Evolutionary conservation across 2,329 filamentous ascomycete species (phyloP).

Genomic region (Thermomyces lanuginosus): DNA sequence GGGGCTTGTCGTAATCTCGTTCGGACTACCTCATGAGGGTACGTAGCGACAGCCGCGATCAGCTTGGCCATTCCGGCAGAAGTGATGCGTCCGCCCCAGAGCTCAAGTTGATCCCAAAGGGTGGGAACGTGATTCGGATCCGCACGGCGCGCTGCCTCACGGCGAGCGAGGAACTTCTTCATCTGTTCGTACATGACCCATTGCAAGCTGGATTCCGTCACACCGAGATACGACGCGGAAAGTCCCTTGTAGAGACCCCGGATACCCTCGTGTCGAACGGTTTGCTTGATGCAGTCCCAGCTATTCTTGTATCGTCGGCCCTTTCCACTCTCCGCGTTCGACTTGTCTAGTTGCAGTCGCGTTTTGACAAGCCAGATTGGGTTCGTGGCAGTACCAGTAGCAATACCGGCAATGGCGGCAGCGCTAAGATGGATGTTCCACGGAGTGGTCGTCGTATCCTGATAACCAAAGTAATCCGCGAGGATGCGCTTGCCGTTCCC

Average conservation of each 20-base stretch:
- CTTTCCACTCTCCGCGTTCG: slow-evolving; percentile 45
- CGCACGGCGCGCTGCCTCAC: slow-evolving; percentile 42
- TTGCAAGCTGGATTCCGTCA: slow-evolving; percentile 77
- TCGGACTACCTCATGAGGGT: slow-evolving; percentile 81
- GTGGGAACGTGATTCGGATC: slow-evolving; percentile 46
- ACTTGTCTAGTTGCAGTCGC: slow-evolving; percentile 78
- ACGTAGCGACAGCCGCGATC: slow-evolving; percentile 66
- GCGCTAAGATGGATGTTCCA: slow-evolving; percentile 62
- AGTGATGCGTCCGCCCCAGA: slow-evolving; percentile 62
- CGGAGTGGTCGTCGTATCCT: slow-evolving; percentile 35
- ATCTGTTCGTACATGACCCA: slow-evolving; percentile 92
- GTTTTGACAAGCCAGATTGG: slow-evolving; percentile 97
- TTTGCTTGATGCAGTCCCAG: slow-evolving; percentile 71
- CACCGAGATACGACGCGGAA: slow-evolving; percentile 79
- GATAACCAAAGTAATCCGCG: slow-evolving; percentile 44
- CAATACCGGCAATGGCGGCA: slow-evolving; percentile 62
- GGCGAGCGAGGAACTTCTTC: slow-evolving; percentile 53
- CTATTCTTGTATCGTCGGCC: slow-evolving; percentile 69
- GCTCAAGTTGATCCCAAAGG: slow-evolving; percentile 56
- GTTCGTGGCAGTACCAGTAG: slow-evolving; percentile 81
- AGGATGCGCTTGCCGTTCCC: slow-evolving; percentile 79
- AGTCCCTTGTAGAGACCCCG: slow-evolving; percentile 75
- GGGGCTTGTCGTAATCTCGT: slow-evolving; percentile 76
- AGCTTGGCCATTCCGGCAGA: slow-evolving; percentile 68
- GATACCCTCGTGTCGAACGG: slow-evolving; percentile 63